Evolutionary conservation across 768 basidiomycete species (phyloP).

Genomic region (Tephrocybe sp.): DNA sequence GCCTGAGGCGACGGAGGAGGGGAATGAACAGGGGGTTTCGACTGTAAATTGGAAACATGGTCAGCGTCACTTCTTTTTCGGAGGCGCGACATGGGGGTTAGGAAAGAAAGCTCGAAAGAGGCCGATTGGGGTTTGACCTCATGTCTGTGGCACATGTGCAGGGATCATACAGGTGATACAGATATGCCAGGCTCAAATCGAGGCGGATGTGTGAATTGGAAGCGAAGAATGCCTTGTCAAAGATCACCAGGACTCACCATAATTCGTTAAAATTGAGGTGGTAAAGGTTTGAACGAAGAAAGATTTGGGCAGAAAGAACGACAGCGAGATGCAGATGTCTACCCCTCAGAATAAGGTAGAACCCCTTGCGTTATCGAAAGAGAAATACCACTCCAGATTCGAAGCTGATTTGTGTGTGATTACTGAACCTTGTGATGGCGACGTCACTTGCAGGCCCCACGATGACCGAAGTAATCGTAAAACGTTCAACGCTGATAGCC

Average conservation of each 20-base stretch:
- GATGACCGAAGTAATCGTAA: too few relatives aligned
- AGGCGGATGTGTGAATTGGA: neutral
- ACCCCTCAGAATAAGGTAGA: neutral
- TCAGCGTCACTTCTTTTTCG: conserved; percentile 39
- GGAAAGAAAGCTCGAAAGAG: conserved; percentile 24
- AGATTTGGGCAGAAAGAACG: neutral
- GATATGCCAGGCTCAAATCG: neutral
- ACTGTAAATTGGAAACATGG: conserved; percentile 33
- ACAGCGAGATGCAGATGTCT: neutral
- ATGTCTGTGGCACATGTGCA: conserved; percentile 19
- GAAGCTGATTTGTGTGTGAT: conserved; percentile 13
- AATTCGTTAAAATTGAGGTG: conserved; percentile 4
- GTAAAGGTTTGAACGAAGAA: neutral
- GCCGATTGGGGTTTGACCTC: conserved; percentile 18
- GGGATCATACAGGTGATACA: conserved; percentile 5
- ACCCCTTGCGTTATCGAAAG: neutral
- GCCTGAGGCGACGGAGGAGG: conserved; percentile 48
- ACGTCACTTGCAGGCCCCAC: neutral
- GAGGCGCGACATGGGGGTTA: conserved; percentile 47
- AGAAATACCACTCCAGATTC: conserved; percentile 9
- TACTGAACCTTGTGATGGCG: neutral
- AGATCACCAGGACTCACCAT: conserved; percentile 19
- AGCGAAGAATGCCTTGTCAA: conserved; percentile 1
- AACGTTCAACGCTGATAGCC: neutral
- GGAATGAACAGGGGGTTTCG: conserved; percentile 39